Percentiles rank a stretch among this genome's conserved stretches.
phyloP scores from a whole-genome alignment of 331 rosid species.

The Malus hybrid region DNA sequence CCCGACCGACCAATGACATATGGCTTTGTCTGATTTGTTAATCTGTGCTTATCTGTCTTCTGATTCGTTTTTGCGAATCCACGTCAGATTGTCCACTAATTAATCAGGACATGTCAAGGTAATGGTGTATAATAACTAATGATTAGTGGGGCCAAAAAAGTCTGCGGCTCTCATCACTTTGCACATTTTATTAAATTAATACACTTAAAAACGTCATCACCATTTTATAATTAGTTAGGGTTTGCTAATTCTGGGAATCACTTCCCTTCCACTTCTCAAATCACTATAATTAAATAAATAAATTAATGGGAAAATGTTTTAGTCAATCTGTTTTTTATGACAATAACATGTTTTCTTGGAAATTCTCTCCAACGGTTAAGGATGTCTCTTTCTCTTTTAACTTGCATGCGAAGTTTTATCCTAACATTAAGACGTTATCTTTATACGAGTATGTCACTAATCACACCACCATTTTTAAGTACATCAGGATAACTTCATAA shows the following conservation, averaged over 20 bases:
- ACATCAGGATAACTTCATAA: too few species aligned
- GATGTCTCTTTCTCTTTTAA: too few species aligned
- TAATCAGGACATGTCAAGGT: background rate
- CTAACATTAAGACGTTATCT: too few species aligned
- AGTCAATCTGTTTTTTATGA: too few species aligned
- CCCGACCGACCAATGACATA: background rate
- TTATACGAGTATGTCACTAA: too few species aligned
- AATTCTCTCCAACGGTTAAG: too few species aligned
- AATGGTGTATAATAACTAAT: background rate
- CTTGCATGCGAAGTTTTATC: too few species aligned
- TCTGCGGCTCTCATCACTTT: background rate
- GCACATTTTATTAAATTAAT: background rate
- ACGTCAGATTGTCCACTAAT: background rate
- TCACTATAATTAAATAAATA: background rate
- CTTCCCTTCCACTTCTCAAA: background rate
- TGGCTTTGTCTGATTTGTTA: background rate
- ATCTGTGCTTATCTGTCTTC: background rate
- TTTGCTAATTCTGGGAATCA: background rate
- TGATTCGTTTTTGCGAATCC: background rate
- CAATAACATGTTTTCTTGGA: too few species aligned
- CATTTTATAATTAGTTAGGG: background rate
- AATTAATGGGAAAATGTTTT: background rate
- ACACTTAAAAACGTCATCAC: background rate
- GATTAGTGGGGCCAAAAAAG: background rate
- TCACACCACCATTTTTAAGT: too few species aligned